Conservation (phyloP, 192 early-diverging fungal species). For the Umbelopsis sp. region DNA sequence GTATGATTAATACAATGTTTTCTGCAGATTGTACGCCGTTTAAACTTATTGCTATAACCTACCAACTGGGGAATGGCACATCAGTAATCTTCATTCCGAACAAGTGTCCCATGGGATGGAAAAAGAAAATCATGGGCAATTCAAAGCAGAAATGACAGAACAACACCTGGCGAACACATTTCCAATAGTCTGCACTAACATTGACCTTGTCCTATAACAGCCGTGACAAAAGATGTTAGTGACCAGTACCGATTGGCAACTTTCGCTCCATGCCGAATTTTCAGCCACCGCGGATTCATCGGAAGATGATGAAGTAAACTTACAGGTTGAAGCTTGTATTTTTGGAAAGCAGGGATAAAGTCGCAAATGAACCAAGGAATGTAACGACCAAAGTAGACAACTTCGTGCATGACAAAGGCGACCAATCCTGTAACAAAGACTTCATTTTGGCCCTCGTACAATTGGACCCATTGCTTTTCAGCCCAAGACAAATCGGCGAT, state of each 20-base stretch:
- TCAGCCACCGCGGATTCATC: too few relatives aligned
- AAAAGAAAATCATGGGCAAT: constrained; percentile 86
- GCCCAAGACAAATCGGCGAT: constrained; percentile 37
- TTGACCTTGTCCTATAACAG: constrained; percentile 60
- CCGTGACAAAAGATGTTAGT: constrained; percentile 3
- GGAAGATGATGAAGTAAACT: constrained; percentile 11
- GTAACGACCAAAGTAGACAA: constrained; percentile 91
- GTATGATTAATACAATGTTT: background rate
- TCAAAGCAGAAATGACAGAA: constrained; percentile 80
- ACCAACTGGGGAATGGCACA: constrained; percentile 83
- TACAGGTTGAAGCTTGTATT: constrained; percentile 90
- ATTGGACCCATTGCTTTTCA: constrained; percentile 63
- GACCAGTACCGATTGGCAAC: background rate
- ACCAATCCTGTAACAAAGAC: constrained; percentile 71
- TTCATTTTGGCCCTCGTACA: constrained; percentile 74
- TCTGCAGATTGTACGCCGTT: background rate
- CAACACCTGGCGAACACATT: constrained; percentile 72
- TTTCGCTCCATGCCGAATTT: too few relatives aligned
- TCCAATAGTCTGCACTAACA: constrained; percentile 69
- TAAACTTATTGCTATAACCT: constrained; percentile 19
- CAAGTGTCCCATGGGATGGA: constrained; percentile 80
- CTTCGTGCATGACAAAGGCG: constrained; percentile 86
- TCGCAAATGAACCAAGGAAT: constrained; percentile 87
- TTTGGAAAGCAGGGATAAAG: constrained; percentile 80
- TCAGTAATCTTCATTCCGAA: constrained; percentile 86